Evolutionary conservation across 257 asterid genomes (phyloP), one percentile per base, ranked within the genome.

Genomic region (Plantago elongata): DNA sequence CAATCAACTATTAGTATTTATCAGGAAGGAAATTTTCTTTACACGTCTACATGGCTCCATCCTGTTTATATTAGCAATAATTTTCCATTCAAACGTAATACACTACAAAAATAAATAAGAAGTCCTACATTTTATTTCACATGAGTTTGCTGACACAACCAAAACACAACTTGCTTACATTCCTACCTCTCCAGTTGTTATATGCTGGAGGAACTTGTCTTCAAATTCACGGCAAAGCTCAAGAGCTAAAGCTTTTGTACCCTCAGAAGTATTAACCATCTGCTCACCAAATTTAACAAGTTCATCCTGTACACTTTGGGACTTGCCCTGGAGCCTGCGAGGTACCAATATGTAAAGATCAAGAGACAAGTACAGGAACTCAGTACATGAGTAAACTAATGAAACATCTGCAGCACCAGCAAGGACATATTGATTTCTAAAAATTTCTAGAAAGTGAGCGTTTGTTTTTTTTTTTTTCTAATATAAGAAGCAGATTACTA

Each of bases 161-260:
- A 58, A 54, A 45, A 59, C 44, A 62, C 11, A 55, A 51, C 48
- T 51, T 45, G 50, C 29, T 62, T 71, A 50, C 45, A 14, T 11
- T 52, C 67, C 70, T 60, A 74, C 79, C 79, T 74, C 62, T 40
- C 99, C 97, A 3, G 90, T 83, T 22, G 83, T 82, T 64, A 93
- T 89, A 72, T 93, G 99, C 84, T 72, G 95, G 74, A 93, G 99
- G 80, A 93, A 93, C 81, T 89, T 93, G 73, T 93, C 99, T 89
- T 93, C 99, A 71, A 89, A 93, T 77, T 93, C 99, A 62, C 99
- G 95, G 81, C 99, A 93, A 60, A 89, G 97, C 78, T 93, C 99
- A 79, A 93, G 74, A 58, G 97, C 99, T 67, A 93, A 79, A 56
- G 99, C 99, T 69, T 81, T 81, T 34, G 97, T 83, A 66, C 99